phyloP scores from a whole-genome alignment of 78 protist genomes.

The Dictyostelium capitatum region DNA sequence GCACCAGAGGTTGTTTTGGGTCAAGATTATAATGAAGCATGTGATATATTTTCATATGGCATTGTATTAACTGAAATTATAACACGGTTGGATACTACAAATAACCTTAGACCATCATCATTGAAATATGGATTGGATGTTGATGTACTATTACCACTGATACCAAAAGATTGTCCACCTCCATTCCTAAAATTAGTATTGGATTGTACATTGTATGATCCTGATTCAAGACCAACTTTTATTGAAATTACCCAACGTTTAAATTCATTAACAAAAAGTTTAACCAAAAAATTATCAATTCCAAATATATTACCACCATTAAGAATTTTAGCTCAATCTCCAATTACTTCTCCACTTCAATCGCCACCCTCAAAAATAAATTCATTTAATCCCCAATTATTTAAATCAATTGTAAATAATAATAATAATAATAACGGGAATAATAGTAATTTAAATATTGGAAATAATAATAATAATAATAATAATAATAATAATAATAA shows the following conservation, averaged over 20 bases:
- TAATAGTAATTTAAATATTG: neutral
- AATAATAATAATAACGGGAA: neutral
- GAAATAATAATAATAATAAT: neutral
- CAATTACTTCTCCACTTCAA: slow-evolving; percentile 29
- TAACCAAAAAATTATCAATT: slow-evolving; percentile 5
- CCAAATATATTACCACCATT: slow-evolving; percentile 39
- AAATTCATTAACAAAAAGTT: slow-evolving; percentile 20
- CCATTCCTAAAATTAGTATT: slow-evolving; percentile 57
- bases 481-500: neutral
- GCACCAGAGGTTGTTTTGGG: slow-evolving; percentile 74
- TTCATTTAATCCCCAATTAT: neutral
- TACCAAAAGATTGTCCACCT: slow-evolving; percentile 78
- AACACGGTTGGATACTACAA: slow-evolving; percentile 60
- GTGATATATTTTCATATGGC: slow-evolving; percentile 71
- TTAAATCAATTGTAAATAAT: slow-evolving; percentile 14
- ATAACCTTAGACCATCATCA: slow-evolving; percentile 17
- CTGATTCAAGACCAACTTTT: slow-evolving; percentile 43
- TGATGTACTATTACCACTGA: slow-evolving; percentile 41
- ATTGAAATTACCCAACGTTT: slow-evolving; percentile 69
- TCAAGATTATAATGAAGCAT: slow-evolving; percentile 54
- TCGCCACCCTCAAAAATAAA: slow-evolving; percentile 20
- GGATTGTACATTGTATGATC: slow-evolving; percentile 60
- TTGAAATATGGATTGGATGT: slow-evolving; percentile 64
- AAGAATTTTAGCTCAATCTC: slow-evolving; percentile 60
- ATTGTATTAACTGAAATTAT: slow-evolving; percentile 63